Base-by-base conservation (phyloP, 2,329 filamentous ascomycete species). In the Metarhizium robertsii region DNA sequence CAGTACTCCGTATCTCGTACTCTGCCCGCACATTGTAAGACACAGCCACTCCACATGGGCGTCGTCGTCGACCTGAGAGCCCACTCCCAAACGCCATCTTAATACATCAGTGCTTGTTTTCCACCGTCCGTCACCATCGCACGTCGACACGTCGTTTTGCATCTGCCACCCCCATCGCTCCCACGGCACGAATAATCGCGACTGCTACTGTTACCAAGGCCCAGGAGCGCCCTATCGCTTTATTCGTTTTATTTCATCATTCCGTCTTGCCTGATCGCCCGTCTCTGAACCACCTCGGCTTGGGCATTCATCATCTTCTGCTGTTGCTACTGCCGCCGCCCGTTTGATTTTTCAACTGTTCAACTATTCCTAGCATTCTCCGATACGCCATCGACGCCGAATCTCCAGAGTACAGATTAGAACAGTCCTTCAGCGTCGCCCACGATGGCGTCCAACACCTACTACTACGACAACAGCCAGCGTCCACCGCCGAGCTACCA, bases 371-470 rank as follows among this genome's bases (percentile, higher is more conserved):
- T 34, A 34, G 32, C 32, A 34, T 11, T 11, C 32, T 34, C 32
- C 32, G 32, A 34, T 11, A 34, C 32, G 6, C 6, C 38, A 40
- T 40, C 38, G 14, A 42, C 55, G 49, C 53, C 56, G 45, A 45
- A 40, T 48, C 49, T 46, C 18, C 36, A 47, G 53, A 51, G 14
- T 16, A 5, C 14, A 16, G 13, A 40, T 5, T 16, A 40, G 14
- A 16, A n/a, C 5, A 13, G n/a, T 14, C 11, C 25, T 25, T 52
- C 50, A 40, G 3, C 53, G 48, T 38, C 59, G 54, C 57, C 60
- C 68, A 75, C 53, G 63, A 86, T 86, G 84, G 79, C 83, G 48
- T 75, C 80, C 60, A 79, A 84, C 73, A 79, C 84, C 72, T 81
- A 87, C 63, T 88, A 88, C 71, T 88, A 88, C 61, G 61, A 70